phyloP scores from a whole-genome alignment of 305 asterid species.

The Fraxinus sp. region DNA sequence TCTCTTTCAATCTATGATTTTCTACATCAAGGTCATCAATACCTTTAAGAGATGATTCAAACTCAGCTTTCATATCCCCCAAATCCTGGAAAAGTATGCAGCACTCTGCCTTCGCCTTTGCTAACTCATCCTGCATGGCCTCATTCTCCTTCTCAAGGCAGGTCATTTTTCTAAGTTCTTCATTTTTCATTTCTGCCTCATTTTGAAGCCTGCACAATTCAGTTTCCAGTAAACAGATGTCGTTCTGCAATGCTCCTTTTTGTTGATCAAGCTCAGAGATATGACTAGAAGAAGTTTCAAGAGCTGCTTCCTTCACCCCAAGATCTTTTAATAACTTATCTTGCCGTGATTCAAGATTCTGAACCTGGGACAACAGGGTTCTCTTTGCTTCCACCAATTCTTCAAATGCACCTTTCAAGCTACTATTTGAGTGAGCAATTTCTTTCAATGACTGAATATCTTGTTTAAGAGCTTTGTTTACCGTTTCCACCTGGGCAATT shows the following conservation, averaged over 20 bases:
- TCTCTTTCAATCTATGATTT: constrained; percentile 37
- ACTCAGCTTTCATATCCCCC: constrained; percentile 43
- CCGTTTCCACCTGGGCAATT: constrained; percentile 26
- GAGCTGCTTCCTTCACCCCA: constrained; percentile 56
- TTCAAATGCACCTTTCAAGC: constrained; percentile 33
- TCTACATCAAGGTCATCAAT: constrained; percentile 30
- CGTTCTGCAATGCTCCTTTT: constrained; percentile 46
- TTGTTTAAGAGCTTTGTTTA: constrained; percentile 35
- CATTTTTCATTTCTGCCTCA: constrained; percentile 55
- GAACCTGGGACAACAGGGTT: constrained; percentile 37
- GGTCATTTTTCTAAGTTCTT: constrained; percentile 42
- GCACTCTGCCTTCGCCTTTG: constrained; percentile 39
- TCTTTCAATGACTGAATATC: constrained; percentile 38
- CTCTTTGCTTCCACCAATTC: constrained; percentile 36
- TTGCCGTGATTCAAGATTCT: constrained; percentile 40
- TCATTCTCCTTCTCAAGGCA: constrained; percentile 60
- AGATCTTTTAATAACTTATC: constrained; percentile 47
- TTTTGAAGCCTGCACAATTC: constrained; percentile 45
- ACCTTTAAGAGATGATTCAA: constrained; percentile 37
- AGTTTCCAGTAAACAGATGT: constrained; percentile 39
- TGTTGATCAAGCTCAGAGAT: constrained; percentile 52
- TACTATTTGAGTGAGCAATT: constrained; percentile 28
- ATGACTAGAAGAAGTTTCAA: constrained; percentile 48
- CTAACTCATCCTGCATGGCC: constrained; percentile 41
- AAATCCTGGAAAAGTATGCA: constrained; percentile 47